Evolutionary conservation across 352 stramenopile genomes (phyloP).

Genomic region (Phytophthora pini): DNA sequence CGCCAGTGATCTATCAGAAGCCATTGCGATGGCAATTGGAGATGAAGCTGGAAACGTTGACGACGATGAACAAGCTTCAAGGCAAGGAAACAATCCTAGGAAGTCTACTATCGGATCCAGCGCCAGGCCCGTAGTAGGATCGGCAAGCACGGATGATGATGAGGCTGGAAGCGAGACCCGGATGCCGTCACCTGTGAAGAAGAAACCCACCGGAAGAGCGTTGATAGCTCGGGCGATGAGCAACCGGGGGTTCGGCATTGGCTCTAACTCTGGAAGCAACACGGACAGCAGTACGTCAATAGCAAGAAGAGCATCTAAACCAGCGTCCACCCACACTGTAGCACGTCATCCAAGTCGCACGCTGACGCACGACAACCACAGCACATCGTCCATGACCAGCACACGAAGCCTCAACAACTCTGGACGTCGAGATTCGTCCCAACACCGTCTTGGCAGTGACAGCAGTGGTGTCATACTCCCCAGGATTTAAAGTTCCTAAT

Average conservation of each 20-base stretch:
- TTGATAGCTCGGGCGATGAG: constrained; percentile 44
- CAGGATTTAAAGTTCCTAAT: constrained; percentile 42
- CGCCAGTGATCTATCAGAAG: constrained; percentile 39
- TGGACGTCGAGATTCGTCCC: constrained; percentile 19
- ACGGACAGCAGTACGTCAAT: constrained; percentile 25
- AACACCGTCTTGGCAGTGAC: constrained; percentile 35
- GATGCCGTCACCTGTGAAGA: constrained; percentile 59
- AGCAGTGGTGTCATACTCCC: constrained; percentile 50
- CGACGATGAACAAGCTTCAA: constrained; percentile 7
- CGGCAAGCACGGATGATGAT: constrained; percentile 22
- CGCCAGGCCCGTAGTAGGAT: constrained; percentile 7
- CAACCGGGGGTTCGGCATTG: constrained; percentile 43
- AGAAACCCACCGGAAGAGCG: constrained; percentile 44
- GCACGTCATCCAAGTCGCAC: constrained; percentile 25
- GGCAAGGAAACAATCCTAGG: constrained; percentile 7
- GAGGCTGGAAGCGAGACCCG: constrained; percentile 50
- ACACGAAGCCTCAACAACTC: constrained; percentile 28
- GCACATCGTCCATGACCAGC: constrained; percentile 28
- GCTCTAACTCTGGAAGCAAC: constrained; percentile 26
- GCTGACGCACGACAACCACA: constrained; percentile 37
- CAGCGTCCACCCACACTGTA: constrained; percentile 3
- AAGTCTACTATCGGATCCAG: constrained; percentile 21
- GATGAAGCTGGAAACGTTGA: constrained; percentile 17
- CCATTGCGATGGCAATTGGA: constrained; percentile 50
- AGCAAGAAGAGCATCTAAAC: constrained; percentile 57